Percentiles rank a stretch among this genome's conserved stretches.
These are phyloP conservation scores for Apiosordaria backusii DNA, from an alignment of 495 filamentous ascomycete species.

Conservation along the genomic window DNA sequence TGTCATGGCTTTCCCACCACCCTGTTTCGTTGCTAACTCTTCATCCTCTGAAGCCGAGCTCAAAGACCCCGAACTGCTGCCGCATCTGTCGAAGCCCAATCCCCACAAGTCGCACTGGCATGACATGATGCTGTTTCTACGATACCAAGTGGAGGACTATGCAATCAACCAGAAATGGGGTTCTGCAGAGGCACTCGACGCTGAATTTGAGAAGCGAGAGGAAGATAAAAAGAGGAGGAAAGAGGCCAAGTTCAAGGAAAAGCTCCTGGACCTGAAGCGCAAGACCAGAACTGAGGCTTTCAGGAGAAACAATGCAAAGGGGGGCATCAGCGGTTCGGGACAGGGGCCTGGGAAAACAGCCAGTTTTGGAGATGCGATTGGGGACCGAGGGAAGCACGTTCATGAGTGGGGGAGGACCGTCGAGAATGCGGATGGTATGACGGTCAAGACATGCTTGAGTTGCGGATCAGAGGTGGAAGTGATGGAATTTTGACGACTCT, in stretches of 20 bases:
- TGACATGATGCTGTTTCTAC: constrained; percentile 95
- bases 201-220: constrained; percentile 80
- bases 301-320: constrained; percentile 53
- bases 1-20: background rate
- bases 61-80: constrained; percentile 77
- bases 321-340: constrained; percentile 27
- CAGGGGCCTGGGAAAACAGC: constrained; percentile 44
- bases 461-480: constrained; percentile 99
- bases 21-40: constrained; percentile 12
- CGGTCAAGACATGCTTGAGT: constrained; percentile 76
- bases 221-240: constrained; percentile 80
- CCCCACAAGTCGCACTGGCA: constrained; percentile 95
- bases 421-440: constrained; percentile 75
- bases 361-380: constrained; percentile 74
- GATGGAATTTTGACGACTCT: constrained; percentile 65
- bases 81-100: constrained; percentile 84
- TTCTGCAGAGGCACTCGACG: constrained; percentile 75
- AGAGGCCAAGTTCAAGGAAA: constrained; percentile 86
- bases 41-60: constrained; percentile 62
- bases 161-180: constrained; percentile 85
- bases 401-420: constrained; percentile 88
- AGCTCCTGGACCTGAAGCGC: constrained; percentile 86
- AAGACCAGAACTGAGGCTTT: constrained; percentile 90
- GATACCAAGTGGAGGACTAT: constrained; percentile 91
- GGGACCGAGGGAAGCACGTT: constrained; percentile 66